Evolutionary conservation across 225 moss, liverwort and hornwort species (phyloP).

Genomic region (Thuidium tamariscinum): DNA sequence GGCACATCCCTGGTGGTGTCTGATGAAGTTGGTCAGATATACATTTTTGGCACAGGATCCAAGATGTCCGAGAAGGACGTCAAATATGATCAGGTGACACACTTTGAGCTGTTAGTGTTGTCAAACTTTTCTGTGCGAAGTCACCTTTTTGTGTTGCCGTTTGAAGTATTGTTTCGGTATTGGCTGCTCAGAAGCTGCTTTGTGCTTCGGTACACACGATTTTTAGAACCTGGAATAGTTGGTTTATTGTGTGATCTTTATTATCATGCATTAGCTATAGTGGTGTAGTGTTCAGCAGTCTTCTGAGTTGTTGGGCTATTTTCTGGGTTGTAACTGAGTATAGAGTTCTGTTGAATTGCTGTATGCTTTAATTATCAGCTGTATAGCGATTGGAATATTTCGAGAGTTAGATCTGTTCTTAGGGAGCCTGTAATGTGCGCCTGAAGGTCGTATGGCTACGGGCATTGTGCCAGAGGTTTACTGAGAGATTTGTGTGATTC

Average conservation of each 20-base stretch:
- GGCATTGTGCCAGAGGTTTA: not conserved
- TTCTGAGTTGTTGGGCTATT: not conserved
- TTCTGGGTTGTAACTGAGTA: not conserved
- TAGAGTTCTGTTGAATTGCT: not conserved
- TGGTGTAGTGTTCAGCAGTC: not conserved
- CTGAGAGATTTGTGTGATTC: not conserved
- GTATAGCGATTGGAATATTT: not conserved
- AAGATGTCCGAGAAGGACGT: constrained; percentile 92
- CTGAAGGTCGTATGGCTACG: not conserved
- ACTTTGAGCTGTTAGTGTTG: not conserved
- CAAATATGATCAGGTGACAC: constrained; percentile 82
- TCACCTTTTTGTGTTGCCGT: not conserved
- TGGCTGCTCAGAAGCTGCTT: not conserved
- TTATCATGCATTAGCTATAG: not conserved
- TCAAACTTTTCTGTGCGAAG: not conserved
- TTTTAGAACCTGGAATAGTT: not conserved
- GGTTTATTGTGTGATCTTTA: not conserved
- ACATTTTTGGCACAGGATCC: constrained; percentile 92
- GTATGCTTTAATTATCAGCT: not conserved
- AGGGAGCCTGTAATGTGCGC: not conserved
- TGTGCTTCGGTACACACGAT: not conserved
- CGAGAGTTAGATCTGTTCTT: not conserved
- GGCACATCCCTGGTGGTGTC: constrained; percentile 95
- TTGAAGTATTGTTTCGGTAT: not conserved
- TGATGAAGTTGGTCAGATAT: constrained; percentile 99